phyloP scores from a whole-genome alignment of 169 alveolate genomes.

The Plasmodium adleri region DNA sequence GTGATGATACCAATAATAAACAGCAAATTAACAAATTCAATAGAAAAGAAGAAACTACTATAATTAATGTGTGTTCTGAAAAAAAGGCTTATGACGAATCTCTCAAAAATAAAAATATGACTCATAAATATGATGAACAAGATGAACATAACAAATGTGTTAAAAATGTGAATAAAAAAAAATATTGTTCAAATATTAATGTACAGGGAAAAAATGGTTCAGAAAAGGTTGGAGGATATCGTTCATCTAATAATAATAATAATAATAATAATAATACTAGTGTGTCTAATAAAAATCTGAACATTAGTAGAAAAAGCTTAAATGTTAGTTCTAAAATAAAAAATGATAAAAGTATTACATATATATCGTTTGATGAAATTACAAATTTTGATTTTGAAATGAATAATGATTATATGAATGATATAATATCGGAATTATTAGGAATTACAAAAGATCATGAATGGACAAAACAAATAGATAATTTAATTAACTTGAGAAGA shows the following conservation, averaged over 20 bases:
- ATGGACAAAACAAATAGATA: constrained; percentile 74
- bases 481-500: constrained; percentile 59
- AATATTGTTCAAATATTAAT: background rate
- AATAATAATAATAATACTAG: constrained; percentile 11
- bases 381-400: constrained; percentile 52
- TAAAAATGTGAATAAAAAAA: constrained; percentile 8
- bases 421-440: constrained; percentile 29
- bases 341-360: constrained; percentile 51
- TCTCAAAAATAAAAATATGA: background rate
- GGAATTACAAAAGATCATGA: constrained; percentile 60
- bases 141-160: background rate
- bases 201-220: background rate
- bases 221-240: background rate
- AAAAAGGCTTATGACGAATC: too few relatives aligned
- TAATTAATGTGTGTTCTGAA: too few relatives aligned
- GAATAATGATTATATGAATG: constrained; percentile 32
- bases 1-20: too few relatives aligned
- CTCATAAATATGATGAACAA: background rate
- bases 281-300: constrained; percentile 10
- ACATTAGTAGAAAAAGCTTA: constrained; percentile 15
- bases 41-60: too few relatives aligned
- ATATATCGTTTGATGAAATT: constrained; percentile 54
- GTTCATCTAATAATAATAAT: background rate
- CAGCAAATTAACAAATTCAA: too few relatives aligned
- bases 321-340: constrained; percentile 52